These are phyloP conservation scores for Beauveria australis DNA, from an alignment of 2,329 filamentous ascomycete species.

Conservation along the genomic window DNA sequence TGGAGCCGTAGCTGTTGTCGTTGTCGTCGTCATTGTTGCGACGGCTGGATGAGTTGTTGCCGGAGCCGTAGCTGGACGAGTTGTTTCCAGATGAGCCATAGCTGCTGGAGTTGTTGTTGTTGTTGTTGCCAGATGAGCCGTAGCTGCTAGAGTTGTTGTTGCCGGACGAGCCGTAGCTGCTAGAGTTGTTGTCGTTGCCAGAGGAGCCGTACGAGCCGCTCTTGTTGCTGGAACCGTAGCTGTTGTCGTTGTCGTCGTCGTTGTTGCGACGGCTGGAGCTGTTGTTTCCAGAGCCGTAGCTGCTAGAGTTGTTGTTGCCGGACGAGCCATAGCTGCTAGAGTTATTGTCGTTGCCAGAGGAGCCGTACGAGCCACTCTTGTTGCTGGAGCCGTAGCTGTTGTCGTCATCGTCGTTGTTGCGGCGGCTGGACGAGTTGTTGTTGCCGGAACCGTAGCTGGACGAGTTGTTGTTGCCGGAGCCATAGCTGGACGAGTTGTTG, in stretches of 20 bases:
- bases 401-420: constrained; percentile 9
- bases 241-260: not conserved
- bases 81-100: not conserved
- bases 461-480: not conserved
- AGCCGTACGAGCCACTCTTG: constrained; percentile 13
- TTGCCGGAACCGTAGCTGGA: too few relatives aligned
- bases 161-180: constrained; percentile 13
- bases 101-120: not conserved
- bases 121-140: constrained; percentile 9
- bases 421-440: constrained; percentile 14
- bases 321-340: constrained; percentile 12
- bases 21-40: not conserved
- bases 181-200: constrained; percentile 13
- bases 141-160: constrained; percentile 2
- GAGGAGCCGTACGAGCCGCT: constrained; percentile 16
- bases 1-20: constrained; percentile 10
- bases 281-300: constrained; percentile 15
- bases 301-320: constrained; percentile 12
- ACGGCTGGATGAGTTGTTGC: not conserved
- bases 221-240: constrained; percentile 13
- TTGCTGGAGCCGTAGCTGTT: constrained; percentile 12
- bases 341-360: constrained; percentile 13
- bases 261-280: not conserved
- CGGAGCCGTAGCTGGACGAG: constrained; percentile 16
- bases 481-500: not conserved